Evolutionary conservation across 2,329 filamentous ascomycete genomes (phyloP).

Genomic region (Monilinia fructigena): DNA sequence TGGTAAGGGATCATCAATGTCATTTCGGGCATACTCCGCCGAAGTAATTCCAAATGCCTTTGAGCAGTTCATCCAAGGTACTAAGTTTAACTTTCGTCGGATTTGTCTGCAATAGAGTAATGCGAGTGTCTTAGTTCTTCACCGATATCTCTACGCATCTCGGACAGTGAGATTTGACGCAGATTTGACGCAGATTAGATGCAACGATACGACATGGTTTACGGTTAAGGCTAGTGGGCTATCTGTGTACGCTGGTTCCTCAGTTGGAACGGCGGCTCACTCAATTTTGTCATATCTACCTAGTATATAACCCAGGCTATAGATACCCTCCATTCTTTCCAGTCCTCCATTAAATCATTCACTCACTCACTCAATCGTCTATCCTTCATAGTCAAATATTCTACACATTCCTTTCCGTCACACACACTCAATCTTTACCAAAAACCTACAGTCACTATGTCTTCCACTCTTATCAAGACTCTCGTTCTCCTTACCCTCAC

Average conservation of each 20-base stretch:
- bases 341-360: neutral
- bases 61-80: neutral
- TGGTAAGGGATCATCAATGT: neutral
- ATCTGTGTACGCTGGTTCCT: neutral
- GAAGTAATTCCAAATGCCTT: neutral
- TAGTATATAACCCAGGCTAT: neutral
- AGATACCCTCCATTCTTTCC: neutral
- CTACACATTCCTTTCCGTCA: neutral
- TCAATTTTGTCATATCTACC: neutral
- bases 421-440: neutral
- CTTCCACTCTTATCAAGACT: conserved; percentile 13
- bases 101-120: neutral
- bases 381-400: neutral
- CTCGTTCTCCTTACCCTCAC: conserved; percentile 12
- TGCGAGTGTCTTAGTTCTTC: neutral
- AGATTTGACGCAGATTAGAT: neutral
- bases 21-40: conserved; percentile 1
- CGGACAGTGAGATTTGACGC: neutral
- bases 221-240: neutral
- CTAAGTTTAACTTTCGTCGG: neutral
- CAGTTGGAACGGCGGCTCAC: neutral
- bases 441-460: conserved; percentile 1
- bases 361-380: neutral
- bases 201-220: neutral
- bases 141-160: neutral